Evolutionary conservation across 164 flowering plant genomes (phyloP), one percentile per base, ranked within the genome.

Genomic region (Piper betle): DNA sequence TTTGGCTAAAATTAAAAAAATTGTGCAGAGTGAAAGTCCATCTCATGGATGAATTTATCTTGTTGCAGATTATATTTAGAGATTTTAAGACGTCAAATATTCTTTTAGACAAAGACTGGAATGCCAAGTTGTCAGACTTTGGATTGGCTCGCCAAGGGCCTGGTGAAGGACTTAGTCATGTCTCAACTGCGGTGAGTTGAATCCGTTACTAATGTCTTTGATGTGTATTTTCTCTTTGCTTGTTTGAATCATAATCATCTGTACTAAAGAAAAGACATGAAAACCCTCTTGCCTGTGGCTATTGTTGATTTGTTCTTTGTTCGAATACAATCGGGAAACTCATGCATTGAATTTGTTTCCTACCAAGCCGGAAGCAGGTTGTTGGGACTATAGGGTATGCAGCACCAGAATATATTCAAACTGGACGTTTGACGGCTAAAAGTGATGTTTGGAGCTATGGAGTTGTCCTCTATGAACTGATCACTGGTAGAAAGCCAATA

Each of bases 341-440:
- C 15, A 37, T 58, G 41, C 6, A 58, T 37, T 37, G 11, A 37
- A 33, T 19, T 13, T 13, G 43, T 58, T 33, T 20, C 52, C 41
- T 39, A 19, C 15, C 42, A 37, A 37, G 18, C 18, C 16, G 39
- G 19, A 55, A 62, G 53, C 81, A 88, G 96, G 84, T 92, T 60
- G 96, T 89, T 11, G 96, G 96, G 69, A 92, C 98, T 25, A 73
- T 88, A n/a, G 98, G 98, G 17, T 92, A 92, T 77, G 98, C 96
- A 46, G 96, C 96, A 58, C 98, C 98, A 4, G 96, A 92, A 59
- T 92, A 92, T 66, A 61, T 87, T 17, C 88, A 83, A 65, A 92
- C 95, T 1, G 98, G 96, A 3, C 86, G 79, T 38, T 86, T 92
- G 55, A 92, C 95, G 6, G 37, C 81, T 43, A 88, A 87, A 67